Percentiles rank a stretch among this genome's conserved stretches.
phyloP scores from a whole-genome alignment of 2,329 filamentous ascomycete species.

The Geosmithia flava region DNA sequence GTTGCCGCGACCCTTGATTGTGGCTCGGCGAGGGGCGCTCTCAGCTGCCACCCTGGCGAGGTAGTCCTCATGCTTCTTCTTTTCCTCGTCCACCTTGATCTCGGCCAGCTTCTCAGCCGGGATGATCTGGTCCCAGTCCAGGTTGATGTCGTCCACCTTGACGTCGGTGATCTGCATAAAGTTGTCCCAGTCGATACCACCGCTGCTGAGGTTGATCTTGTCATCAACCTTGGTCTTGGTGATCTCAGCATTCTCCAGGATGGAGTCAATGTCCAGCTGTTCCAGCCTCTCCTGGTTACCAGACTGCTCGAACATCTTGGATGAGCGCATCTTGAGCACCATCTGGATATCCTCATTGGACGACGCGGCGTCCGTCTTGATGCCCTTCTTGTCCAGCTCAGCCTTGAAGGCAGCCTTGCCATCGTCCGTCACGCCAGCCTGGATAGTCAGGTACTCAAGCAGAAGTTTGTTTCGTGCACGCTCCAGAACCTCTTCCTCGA shows the following conservation, averaged over 20 bases:
- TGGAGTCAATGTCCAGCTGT: conserved; percentile 93
- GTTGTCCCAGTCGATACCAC: conserved; percentile 74
- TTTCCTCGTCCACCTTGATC: conserved; percentile 81
- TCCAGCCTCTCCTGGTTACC: conserved; percentile 95
- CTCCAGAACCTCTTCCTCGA: conserved; percentile 95
- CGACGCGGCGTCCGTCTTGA: conserved; percentile 66
- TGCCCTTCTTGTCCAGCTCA: conserved; percentile 67
- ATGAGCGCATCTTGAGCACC: conserved; percentile 94
- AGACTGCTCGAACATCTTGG: conserved; percentile 97
- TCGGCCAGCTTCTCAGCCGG: conserved; percentile 83
- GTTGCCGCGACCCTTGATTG: conserved; percentile 39
- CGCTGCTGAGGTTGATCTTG: conserved; percentile 82
- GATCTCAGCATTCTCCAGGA: conserved; percentile 91
- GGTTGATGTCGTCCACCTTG: conserved; percentile 67
- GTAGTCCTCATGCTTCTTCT: conserved; percentile 71
- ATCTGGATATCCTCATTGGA: conserved; percentile 92
- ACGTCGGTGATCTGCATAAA: conserved; percentile 98
- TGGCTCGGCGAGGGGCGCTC: conserved; percentile 67
- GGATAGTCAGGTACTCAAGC: conserved; percentile 93
- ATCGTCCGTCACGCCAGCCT: conserved; percentile 92
- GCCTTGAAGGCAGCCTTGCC: conserved; percentile 67
- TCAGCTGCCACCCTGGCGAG: conserved; percentile 73
- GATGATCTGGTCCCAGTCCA: conserved; percentile 98
- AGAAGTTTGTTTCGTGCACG: conserved; percentile 94
- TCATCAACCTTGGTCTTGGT: conserved; percentile 94